A percentile compares a stretch with the other conserved stretches of the same genome.
These are phyloP conservation scores for Fusarium sp. DNA, from an alignment of 2,329 filamentous ascomycete genomes.

Conservation along the genomic window DNA sequence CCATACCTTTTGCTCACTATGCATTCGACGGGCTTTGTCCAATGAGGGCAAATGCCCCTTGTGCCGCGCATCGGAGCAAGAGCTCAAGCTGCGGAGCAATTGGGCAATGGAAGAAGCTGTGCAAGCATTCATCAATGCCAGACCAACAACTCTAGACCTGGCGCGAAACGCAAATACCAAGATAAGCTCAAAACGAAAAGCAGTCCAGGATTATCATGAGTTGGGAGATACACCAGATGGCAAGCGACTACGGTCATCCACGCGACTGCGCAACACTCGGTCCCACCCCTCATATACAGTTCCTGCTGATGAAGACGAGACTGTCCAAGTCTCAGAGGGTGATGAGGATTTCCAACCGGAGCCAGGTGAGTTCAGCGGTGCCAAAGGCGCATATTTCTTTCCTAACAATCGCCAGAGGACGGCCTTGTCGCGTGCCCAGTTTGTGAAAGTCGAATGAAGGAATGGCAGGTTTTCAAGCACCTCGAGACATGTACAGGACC, in stretches of 20 bases:
- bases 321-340: slow-evolving; percentile 42
- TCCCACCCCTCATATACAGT: slow-evolving; percentile 45
- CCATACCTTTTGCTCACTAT: slow-evolving; percentile 96
- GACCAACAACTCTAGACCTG: slow-evolving; percentile 70
- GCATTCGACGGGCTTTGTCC: slow-evolving; percentile 86
- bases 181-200: slow-evolving; percentile 62
- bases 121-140: slow-evolving; percentile 75
- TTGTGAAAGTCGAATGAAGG: slow-evolving; percentile 82
- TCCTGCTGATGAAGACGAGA: slow-evolving; percentile 31
- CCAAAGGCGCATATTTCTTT: not conserved
- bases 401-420: slow-evolving; percentile 61
- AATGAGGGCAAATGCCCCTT: slow-evolving; percentile 88
- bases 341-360: slow-evolving; percentile 46
- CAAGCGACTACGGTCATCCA: slow-evolving; percentile 65
- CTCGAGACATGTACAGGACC: slow-evolving; percentile 71
- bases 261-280: slow-evolving; percentile 56
- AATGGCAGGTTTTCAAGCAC: slow-evolving; percentile 79
- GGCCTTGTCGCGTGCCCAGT: slow-evolving; percentile 86
- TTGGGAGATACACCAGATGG: slow-evolving; percentile 42
- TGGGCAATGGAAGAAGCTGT: slow-evolving; percentile 87
- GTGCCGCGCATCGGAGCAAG: slow-evolving; percentile 82
- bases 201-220: slow-evolving; percentile 47
- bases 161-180: slow-evolving; percentile 56
- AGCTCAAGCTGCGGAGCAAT: slow-evolving; percentile 85
- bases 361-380: slow-evolving; percentile 30